phyloP scores from a whole-genome alignment of 2,329 filamentous ascomycete genomes.

The Aschersonia sp. region DNA sequence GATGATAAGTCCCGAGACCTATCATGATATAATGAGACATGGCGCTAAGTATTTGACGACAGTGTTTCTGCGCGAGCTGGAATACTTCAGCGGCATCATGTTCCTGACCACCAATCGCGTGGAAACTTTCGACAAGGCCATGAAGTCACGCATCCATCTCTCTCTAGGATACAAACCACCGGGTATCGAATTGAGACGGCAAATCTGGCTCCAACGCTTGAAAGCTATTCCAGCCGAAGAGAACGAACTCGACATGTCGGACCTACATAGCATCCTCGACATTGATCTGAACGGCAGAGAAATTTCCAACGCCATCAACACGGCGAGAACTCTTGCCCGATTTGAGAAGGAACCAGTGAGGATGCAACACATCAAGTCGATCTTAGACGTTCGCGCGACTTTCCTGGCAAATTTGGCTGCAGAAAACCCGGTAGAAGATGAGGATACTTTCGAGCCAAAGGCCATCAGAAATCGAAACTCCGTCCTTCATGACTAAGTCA shows the following conservation, averaged over 20 bases:
- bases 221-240: background rate
- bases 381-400: background rate
- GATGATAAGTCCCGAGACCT: no score
- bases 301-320: background rate
- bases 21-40: no score
- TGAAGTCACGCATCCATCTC: background rate
- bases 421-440: background rate
- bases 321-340: background rate
- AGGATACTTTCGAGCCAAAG: background rate
- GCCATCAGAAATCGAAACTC: background rate
- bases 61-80: conserved; percentile 26
- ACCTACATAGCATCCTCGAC: background rate
- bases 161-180: background rate
- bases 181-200: background rate
- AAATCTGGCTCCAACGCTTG: background rate
- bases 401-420: background rate
- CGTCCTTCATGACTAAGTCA: background rate
- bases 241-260: background rate
- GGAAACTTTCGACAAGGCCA: conserved; percentile 25
- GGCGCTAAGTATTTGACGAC: background rate
- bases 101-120: conserved; percentile 30
- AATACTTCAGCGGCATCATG: conserved; percentile 29
- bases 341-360: background rate
- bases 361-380: background rate
- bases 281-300: background rate